Evolutionary conservation across 2,329 filamentous ascomycete genomes (phyloP), one percentile per base, ranked within the genome.

Genomic region (Rhytidhysteron rufulum): DNA sequence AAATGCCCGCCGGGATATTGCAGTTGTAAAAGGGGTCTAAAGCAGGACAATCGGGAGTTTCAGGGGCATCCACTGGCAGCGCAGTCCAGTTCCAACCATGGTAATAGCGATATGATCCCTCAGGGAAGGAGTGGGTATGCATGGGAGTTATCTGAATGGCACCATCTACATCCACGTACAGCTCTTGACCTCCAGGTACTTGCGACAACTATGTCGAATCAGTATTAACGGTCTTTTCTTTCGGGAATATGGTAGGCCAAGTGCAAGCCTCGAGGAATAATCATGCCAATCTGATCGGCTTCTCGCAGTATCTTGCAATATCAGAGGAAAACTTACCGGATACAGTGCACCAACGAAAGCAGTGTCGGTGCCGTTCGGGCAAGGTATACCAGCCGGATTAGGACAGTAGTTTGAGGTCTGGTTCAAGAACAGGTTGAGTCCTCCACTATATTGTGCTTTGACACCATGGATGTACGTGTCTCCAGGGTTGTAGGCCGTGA

Each of bases 141-240:
- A 50, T 45, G n/a, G 47, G 40, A 1, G 50, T 54, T 27, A 54
- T 53, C 22, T 9, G 16, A 7, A 50, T 51, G 2, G 27, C 9
- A 13, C 51, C 51, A 18, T 45, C 44, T 29, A 16, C 20, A 15
- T 41, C 32, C 33, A 54, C 49, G 39, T 45, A 54, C 31, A 53
- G 38, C 16, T 49, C 45, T 43, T 54, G 51, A 22, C 51, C 48
- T 27, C 51, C 51, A 25, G 51, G 51, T n/a, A 53, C 51, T 31
- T 37, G 27, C 17, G 45, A 40, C 5, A 32, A 16, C 45, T 47
- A 38, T 15, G 27, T 15, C n/a, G 13, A 17, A 22, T 4, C 34
- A 43, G 11, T 11, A 4, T 21, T 21, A 25, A 15, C 10, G 25
- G 17, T 11, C 18, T 20, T 16, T 18, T 18, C 10, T 6, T 13